Conservation (phyloP, 2,329 filamentous ascomycete species). For the Phialocephala sp. region DNA sequence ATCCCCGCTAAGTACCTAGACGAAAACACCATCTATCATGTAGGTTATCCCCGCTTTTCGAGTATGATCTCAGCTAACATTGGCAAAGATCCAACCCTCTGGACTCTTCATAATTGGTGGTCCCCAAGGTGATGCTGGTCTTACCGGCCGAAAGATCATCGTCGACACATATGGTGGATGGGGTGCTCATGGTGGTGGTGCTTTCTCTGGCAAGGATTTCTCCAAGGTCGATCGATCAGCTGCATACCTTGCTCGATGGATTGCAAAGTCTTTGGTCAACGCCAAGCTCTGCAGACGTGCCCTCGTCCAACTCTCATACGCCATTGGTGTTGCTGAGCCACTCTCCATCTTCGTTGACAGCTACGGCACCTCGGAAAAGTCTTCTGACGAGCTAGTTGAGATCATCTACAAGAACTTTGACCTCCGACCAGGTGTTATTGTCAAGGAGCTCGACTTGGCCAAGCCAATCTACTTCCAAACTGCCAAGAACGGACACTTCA, state of each 20-base stretch:
- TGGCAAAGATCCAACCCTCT: constrained; percentile 82
- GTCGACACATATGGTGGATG: constrained; percentile 99
- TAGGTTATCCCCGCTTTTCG: constrained; percentile 51
- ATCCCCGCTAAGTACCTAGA: constrained; percentile 93
- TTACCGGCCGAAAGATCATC: constrained; percentile 97
- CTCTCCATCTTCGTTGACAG: constrained; percentile 97
- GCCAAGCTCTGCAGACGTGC: constrained; percentile 89
- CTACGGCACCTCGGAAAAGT: constrained; percentile 92
- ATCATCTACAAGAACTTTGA: constrained; percentile 98
- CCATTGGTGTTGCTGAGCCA: constrained; percentile 97
- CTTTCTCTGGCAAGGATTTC: constrained; percentile 99
- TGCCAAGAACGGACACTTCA: constrained; percentile 99
- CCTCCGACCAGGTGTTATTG: constrained; percentile 96
- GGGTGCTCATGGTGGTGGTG: constrained; percentile 99
- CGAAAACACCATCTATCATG: constrained; percentile 94
- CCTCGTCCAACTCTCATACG: constrained; percentile 98
- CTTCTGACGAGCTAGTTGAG: constrained; percentile 89
- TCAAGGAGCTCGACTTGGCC: constrained; percentile 88
- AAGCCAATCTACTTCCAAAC: constrained; percentile 98
- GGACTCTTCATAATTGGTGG: constrained; percentile 99
- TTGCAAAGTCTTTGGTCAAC: constrained; percentile 95
- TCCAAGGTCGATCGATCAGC: constrained; percentile 99
- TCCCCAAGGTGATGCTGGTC: constrained; percentile 97
- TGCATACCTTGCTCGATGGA: constrained; percentile 96
- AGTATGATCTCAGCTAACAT: constrained; percentile 24